Percentiles rank a stretch among this genome's conserved stretches.
Evolutionary conservation across 2,329 filamentous ascomycete species (phyloP).

Genomic region (Alternaria dauci): DNA sequence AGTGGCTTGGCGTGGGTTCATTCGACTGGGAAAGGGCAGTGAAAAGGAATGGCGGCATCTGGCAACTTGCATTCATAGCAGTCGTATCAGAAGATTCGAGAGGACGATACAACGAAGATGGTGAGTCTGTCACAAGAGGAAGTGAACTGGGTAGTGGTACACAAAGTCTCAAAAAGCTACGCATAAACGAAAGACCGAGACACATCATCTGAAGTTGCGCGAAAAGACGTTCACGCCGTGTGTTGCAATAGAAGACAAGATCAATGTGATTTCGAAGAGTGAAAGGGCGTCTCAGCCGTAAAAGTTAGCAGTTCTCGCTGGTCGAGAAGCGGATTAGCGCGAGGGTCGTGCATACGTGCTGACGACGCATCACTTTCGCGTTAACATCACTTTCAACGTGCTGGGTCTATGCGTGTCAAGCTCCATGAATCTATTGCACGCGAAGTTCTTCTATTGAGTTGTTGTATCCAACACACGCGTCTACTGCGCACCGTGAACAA

Average conservation of each 20-base stretch:
- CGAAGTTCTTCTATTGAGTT: neutral
- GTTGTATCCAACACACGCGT: neutral
- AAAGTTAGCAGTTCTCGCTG: neutral
- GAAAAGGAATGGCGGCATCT: neutral
- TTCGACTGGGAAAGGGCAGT: neutral
- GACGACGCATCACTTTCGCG: neutral
- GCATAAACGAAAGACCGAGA: neutral
- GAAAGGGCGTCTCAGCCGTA: neutral
- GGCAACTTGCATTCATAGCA: neutral
- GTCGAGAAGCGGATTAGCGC: neutral
- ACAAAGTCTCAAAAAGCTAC: neutral
- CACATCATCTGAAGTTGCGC: fast-evolving
- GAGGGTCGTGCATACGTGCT: neutral
- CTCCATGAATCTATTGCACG: neutral
- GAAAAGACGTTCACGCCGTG: neutral
- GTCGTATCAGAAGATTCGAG: neutral
- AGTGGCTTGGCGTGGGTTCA: fast-evolving
- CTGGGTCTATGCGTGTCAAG: neutral
- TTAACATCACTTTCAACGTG: neutral
- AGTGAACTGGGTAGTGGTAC: neutral
- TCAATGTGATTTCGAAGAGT: neutral
- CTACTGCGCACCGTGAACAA: constrained; percentile 49
- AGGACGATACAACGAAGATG: neutral
- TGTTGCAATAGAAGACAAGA: neutral
- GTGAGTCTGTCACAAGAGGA: neutral